These are phyloP conservation scores for Pigoraptor vietnamica DNA, from an alignment of 78 protist genomes.

Conservation along the genomic window DNA sequence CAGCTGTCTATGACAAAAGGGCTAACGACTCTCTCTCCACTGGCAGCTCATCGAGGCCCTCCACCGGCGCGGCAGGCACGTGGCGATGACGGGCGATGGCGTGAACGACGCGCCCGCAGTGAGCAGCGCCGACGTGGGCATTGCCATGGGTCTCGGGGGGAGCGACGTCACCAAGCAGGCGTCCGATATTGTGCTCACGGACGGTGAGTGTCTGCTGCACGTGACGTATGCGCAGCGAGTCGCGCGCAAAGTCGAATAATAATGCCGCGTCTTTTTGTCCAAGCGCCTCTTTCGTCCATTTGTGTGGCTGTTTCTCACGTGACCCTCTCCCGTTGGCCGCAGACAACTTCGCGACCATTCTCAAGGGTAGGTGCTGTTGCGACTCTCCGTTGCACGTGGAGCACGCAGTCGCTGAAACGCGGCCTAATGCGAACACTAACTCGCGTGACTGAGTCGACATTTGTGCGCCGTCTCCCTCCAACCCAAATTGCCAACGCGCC, in stretches of 20 bases:
- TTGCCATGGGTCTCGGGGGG: constrained; percentile 45
- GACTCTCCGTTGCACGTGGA: no score
- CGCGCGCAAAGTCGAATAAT: no score
- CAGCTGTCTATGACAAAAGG: no score
- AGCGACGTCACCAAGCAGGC: constrained; percentile 44
- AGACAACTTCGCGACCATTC: background rate
- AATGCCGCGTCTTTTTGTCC: no score
- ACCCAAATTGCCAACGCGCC: background rate
- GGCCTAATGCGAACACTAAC: background rate
- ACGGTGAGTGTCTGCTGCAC: constrained; percentile 28
- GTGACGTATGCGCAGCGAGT: no score
- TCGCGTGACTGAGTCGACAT: background rate
- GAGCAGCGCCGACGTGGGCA: constrained; percentile 42
- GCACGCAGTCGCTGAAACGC: background rate
- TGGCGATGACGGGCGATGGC: constrained; percentile 94
- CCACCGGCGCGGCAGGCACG: constrained; percentile 46
- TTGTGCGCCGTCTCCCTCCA: background rate
- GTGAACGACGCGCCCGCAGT: constrained; percentile 84
- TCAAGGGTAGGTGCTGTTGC: background rate
- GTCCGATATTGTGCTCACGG: constrained; percentile 32
- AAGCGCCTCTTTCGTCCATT: no score
- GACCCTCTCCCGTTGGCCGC: no score
- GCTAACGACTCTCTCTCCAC: no score
- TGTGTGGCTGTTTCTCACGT: no score
- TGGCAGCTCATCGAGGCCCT: constrained; percentile 13